Percentiles rank a stretch among this genome's conserved stretches.
Conservation (phyloP, 2,329 filamentous ascomycete species). For the Cryphonectria nitschkei region DNA sequence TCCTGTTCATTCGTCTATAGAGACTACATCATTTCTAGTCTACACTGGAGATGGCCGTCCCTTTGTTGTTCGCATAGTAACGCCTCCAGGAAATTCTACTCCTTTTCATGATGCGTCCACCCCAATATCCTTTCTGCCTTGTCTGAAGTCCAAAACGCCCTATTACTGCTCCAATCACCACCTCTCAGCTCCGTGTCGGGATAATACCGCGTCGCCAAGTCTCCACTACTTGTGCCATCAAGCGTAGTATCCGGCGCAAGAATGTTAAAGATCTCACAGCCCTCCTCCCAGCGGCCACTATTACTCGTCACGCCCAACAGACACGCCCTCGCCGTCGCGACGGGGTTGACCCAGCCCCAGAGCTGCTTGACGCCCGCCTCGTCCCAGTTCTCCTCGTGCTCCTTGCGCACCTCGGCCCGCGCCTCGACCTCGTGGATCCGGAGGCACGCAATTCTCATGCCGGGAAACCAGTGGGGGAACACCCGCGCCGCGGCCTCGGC, state of each 20-base stretch:
- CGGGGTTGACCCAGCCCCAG: conserved; percentile 42
- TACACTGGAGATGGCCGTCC: too few relatives aligned
- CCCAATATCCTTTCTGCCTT: conserved; percentile 30
- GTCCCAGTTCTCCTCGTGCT: conserved; percentile 41
- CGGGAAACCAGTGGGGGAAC: conserved; percentile 42
- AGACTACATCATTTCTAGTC: too few relatives aligned
- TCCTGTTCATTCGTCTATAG: too few relatives aligned
- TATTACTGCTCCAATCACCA: conserved; percentile 32
- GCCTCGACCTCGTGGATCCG: conserved; percentile 43
- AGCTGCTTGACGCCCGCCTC: conserved; percentile 40
- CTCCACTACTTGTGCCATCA: conserved; percentile 1
- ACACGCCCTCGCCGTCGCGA: conserved; percentile 42
- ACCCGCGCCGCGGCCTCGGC: conserved; percentile 40
- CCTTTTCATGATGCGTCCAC: conserved; percentile 29
- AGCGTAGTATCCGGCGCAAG: conserved; percentile 38
- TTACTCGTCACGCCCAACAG: conserved; percentile 37
- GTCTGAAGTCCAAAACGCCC: conserved; percentile 34
- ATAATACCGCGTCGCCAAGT: conserved; percentile 31
- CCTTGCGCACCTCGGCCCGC: conserved; percentile 36
- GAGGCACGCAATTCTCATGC: conserved; percentile 42
- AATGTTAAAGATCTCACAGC: conserved; percentile 42
- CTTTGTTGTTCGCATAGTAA: too few relatives aligned
- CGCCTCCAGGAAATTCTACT: conserved; percentile 35
- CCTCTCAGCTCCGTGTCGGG: conserved; percentile 34
- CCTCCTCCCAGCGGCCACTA: conserved; percentile 32